Evolutionary conservation across 2,329 filamentous ascomycete species (phyloP).

Genomic region (Nigrograna mackinnonii): DNA sequence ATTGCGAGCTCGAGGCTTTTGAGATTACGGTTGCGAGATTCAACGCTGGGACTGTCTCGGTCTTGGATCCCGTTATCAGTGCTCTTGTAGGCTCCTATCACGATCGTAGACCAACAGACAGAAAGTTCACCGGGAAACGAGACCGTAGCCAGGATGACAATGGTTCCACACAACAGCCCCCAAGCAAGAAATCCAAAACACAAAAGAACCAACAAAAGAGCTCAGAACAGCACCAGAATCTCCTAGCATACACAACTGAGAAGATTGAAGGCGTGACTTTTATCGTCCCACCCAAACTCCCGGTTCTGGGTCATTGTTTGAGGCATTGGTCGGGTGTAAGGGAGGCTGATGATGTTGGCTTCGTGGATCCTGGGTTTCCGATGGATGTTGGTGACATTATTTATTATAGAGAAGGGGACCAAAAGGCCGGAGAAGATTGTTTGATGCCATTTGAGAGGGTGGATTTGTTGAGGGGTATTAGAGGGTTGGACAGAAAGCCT

Average conservation of each 20-base stretch:
- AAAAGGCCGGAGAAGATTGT: too few relatives aligned
- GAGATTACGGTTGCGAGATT: conserved; percentile 22
- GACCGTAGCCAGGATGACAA: neutral
- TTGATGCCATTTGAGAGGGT: too few relatives aligned
- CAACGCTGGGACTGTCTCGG: conserved; percentile 11
- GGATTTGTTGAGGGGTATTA: too few relatives aligned
- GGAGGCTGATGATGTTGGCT: neutral
- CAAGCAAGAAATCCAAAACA: neutral
- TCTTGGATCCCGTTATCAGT: conserved; percentile 23
- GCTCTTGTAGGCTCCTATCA: conserved; percentile 19
- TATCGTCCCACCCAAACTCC: conserved; percentile 4
- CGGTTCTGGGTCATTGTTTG: conserved; percentile 4
- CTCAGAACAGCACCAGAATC: neutral
- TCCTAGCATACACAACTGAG: neutral
- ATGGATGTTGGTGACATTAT: too few relatives aligned
- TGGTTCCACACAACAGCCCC: neutral
- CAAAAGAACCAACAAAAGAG: neutral
- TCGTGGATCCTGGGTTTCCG: too few relatives aligned
- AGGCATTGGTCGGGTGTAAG: conserved; percentile 3
- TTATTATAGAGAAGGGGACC: too few relatives aligned
- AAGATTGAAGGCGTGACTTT: neutral
- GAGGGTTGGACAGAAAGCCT: too few relatives aligned
- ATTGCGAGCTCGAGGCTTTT: conserved; percentile 15
- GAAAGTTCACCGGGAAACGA: neutral
- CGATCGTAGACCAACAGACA: conserved; percentile 6